Evolutionary conservation across 108 stramenopile species (phyloP).

Genomic region (Licmophora abbreviata): DNA sequence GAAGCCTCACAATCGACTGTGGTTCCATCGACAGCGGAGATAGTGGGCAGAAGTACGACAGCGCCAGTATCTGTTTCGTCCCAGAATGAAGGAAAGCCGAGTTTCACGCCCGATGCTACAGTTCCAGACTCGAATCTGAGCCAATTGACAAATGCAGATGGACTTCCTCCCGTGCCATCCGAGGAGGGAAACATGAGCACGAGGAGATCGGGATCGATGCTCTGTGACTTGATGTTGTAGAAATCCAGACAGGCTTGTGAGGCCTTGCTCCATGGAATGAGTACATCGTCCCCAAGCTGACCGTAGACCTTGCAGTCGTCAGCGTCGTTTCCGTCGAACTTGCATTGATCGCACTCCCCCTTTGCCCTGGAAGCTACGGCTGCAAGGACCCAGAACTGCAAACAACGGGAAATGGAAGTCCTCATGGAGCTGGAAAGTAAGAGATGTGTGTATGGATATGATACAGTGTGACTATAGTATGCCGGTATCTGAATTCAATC

Average conservation of each 20-base stretch:
- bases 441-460: no score
- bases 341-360: slow-evolving; percentile 3
- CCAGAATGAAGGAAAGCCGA: slow-evolving; percentile 7
- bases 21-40: slow-evolving; percentile 8
- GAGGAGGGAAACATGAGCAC: slow-evolving; percentile 9
- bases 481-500: no score
- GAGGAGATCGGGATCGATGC: slow-evolving; percentile 8
- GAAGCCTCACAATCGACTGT: slow-evolving; percentile 11
- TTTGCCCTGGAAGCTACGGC: not conserved
- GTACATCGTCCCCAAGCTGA: slow-evolving; percentile 12
- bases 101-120: not conserved
- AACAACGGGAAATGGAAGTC: no score
- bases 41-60: slow-evolving; percentile 7
- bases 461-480: no score
- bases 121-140: slow-evolving; percentile 10
- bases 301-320: slow-evolving; percentile 28
- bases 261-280: slow-evolving; percentile 19
- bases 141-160: slow-evolving; percentile 14
- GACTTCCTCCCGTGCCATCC: slow-evolving; percentile 5
- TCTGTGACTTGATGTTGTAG: slow-evolving; percentile 14
- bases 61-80: slow-evolving; percentile 6
- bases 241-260: slow-evolving; percentile 14
- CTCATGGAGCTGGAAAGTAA: no score
- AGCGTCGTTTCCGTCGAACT: slow-evolving; percentile 13
- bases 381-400: no score